phyloP scores from a whole-genome alignment of 257 asterid genomes.

The Solanum neorickii region DNA sequence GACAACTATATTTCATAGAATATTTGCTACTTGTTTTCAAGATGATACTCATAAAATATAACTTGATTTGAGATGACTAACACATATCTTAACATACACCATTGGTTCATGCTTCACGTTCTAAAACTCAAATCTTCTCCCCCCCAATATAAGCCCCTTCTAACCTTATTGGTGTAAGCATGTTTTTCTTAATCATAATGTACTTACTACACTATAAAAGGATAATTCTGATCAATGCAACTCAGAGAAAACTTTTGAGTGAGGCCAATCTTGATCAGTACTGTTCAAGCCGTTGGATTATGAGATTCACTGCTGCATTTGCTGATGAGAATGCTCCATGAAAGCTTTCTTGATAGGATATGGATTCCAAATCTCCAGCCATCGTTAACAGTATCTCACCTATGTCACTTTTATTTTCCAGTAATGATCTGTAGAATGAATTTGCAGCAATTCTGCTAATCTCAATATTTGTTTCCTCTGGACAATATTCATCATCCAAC shows the following conservation, averaged over 20 bases:
- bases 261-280: constrained; percentile 2
- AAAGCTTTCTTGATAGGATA: constrained; percentile 91
- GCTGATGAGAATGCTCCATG: constrained; percentile 95
- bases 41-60: not conserved
- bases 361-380: constrained; percentile 65
- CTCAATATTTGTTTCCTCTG: constrained; percentile 66
- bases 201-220: not conserved
- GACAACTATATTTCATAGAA: too few species aligned
- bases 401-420: constrained; percentile 44
- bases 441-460: constrained; percentile 66
- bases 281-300: constrained; percentile 46
- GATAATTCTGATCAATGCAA: not conserved
- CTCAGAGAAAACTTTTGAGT: not conserved
- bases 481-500: constrained; percentile 92
- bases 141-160: not conserved
- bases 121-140: not conserved
- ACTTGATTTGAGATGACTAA: not conserved
- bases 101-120: not conserved
- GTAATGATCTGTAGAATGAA: constrained; percentile 53
- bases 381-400: constrained; percentile 72
- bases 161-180: not conserved
- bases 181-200: not conserved
- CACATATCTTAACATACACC: not conserved
- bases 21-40: not conserved
- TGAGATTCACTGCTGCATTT: constrained; percentile 76